Percentiles rank a stretch among this genome's conserved stretches.
phyloP scores from a whole-genome alignment of 768 basidiomycete genomes.

The Albatrellus ellisii region DNA sequence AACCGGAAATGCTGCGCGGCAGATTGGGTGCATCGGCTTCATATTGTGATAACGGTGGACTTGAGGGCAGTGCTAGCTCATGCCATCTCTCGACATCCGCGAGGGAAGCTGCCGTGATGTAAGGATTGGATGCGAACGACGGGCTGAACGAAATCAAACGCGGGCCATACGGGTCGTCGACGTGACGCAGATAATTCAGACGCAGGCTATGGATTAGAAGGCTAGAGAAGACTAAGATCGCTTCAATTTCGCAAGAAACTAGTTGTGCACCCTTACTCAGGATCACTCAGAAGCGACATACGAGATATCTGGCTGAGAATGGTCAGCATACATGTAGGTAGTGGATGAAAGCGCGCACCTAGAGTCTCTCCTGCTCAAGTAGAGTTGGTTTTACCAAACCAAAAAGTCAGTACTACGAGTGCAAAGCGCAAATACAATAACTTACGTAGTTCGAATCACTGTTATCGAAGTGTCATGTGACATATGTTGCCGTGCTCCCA shows the following conservation, averaged over 20 bases:
- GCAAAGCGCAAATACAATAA: too few species aligned
- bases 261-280: slow-evolving; percentile 6
- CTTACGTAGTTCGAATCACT: too few species aligned
- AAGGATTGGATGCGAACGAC: slow-evolving; percentile 68
- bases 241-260: neutral
- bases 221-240: slow-evolving; percentile 19
- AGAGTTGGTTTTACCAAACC: too few species aligned
- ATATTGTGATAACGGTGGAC: slow-evolving; percentile 62
- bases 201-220: slow-evolving; percentile 78
- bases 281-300: slow-evolving; percentile 14
- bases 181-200: slow-evolving; percentile 75
- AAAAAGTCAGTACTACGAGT: too few species aligned
- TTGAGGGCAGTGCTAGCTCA: slow-evolving; percentile 58
- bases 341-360: too few species aligned
- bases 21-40: slow-evolving; percentile 35
- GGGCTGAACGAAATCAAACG: slow-evolving; percentile 74
- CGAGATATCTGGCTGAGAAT: too few species aligned
- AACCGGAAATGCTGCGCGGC: slow-evolving; percentile 19
- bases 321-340: too few species aligned
- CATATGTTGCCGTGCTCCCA: too few species aligned
- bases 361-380: too few species aligned
- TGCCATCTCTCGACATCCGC: slow-evolving; percentile 78
- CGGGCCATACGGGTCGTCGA: slow-evolving; percentile 76
- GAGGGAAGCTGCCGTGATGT: slow-evolving; percentile 67
- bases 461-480: too few species aligned